Evolutionary conservation across 352 stramenopile genomes (phyloP).

Genomic region (Pythium guiyangense): DNA sequence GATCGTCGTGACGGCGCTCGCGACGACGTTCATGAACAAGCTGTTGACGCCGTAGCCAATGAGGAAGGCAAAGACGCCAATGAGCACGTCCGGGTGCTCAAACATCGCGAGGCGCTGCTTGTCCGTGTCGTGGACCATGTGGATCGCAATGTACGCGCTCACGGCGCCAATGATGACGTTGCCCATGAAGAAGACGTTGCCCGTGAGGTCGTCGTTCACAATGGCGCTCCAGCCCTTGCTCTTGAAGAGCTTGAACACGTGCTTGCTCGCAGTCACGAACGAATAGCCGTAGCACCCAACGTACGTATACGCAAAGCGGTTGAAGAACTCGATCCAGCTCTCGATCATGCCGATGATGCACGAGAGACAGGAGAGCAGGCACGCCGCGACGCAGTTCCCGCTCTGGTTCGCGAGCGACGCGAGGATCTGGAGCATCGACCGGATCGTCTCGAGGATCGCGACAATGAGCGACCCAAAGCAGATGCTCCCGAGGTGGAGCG

Average conservation of each 20-base stretch:
- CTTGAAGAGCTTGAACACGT: constrained; percentile 79
- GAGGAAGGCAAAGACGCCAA: constrained; percentile 70
- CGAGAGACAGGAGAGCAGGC: too few species aligned
- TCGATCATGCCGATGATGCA: too few species aligned
- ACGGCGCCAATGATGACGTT: constrained; percentile 69
- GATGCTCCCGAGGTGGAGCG: too few species aligned
- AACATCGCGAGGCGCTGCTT: constrained; percentile 56
- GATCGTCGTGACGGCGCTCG: constrained; percentile 72
- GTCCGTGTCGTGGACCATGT: constrained; percentile 46
- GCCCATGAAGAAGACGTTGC: constrained; percentile 82
- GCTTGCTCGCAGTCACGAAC: constrained; percentile 70
- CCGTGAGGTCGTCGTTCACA: constrained; percentile 86
- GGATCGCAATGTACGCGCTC: constrained; percentile 58
- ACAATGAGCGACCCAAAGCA: too few species aligned
- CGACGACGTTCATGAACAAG: constrained; percentile 70
- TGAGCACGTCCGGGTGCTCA: constrained; percentile 52
- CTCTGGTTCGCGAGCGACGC: too few species aligned
- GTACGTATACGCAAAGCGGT: constrained; percentile 87
- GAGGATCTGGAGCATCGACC: too few species aligned
- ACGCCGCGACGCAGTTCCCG: too few species aligned
- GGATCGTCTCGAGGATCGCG: too few species aligned
- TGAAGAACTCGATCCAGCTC: too few species aligned
- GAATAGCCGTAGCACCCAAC: constrained; percentile 85
- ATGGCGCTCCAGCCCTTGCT: constrained; percentile 84
- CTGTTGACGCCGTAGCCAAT: constrained; percentile 73